A percentile compares a stretch with the other conserved stretches of the same genome.
Conservation (phyloP, 2,329 filamentous ascomycete species). For the Ascomycota sp. region DNA sequence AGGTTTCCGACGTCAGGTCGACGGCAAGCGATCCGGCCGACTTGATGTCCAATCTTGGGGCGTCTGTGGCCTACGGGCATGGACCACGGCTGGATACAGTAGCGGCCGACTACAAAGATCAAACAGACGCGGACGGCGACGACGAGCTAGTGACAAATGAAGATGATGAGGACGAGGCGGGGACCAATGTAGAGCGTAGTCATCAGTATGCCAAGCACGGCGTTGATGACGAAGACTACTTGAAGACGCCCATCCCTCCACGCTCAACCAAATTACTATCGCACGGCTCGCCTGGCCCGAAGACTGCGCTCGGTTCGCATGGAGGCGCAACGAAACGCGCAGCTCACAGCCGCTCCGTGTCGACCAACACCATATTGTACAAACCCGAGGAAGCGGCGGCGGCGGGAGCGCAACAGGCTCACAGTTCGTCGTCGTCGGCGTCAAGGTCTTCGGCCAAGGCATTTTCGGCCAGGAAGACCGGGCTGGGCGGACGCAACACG, state of each 20-base stretch:
- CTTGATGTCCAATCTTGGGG: slow-evolving; percentile 30
- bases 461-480: slow-evolving; percentile 13
- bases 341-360: slow-evolving; percentile 49
- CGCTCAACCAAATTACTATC: slow-evolving; percentile 16
- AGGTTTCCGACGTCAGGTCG: slow-evolving; percentile 33
- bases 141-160: slow-evolving; percentile 74
- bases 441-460: slow-evolving; percentile 19
- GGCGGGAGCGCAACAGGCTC: slow-evolving; percentile 5
- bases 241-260: slow-evolving; percentile 25
- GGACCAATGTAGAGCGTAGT: slow-evolving; percentile 18
- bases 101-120: slow-evolving; percentile 25
- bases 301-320: background rate
- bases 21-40: slow-evolving; percentile 42
- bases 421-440: slow-evolving; percentile 18
- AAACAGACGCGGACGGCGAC: slow-evolving; percentile 71
- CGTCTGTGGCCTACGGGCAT: slow-evolving; percentile 10
- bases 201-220: slow-evolving; percentile 7
- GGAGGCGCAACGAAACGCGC: slow-evolving; percentile 11
- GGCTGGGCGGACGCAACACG: slow-evolving; percentile 13
- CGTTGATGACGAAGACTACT: slow-evolving; percentile 25
- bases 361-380: slow-evolving; percentile 66
- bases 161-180: slow-evolving; percentile 39
- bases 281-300: slow-evolving; percentile 11
- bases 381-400: slow-evolving; percentile 34
- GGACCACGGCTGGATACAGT: slow-evolving; percentile 16